Base-by-base conservation (phyloP, 1,284 basidiomycete species). In the Neotropicomus parvogracilis region DNA sequence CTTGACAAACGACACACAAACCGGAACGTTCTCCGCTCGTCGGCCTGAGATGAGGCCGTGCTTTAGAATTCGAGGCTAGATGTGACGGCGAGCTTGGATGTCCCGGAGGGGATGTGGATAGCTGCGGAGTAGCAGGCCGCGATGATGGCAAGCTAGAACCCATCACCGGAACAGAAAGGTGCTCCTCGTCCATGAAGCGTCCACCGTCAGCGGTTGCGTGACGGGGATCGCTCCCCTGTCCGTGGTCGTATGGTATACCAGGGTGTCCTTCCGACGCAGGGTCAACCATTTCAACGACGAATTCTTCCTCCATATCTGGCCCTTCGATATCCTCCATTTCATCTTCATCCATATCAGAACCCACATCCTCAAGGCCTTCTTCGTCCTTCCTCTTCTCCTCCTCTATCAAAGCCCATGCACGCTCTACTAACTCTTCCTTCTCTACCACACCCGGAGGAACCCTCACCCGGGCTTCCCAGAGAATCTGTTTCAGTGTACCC, bases 1-100 rank as follows among this genome's bases (percentile, higher is more conserved):
- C 91, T 63, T 93, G 90, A 63, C 91, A 95, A 14, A 94, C 80
- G 0, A 94, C 88, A 63, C 91, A 95, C 3, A 92, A 67, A 0
- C 91, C 91, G 12, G 75, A 77, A 17, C 85, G 76, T 50, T 91
- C 88, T 6, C 78, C 64, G 33, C 63, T 68, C 0, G 70, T 61
- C 7, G 68, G 60, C 64, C 70, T 41, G 59, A 67, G 48, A 65
- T 61, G 52, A 2, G 62, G 50, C 36, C 37, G 69, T 56, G 43
- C 64, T 62, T 37, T 69, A 48, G 64, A 52, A 28, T 68, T 66
- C 6, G 65, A 46, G 6, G 64, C 48, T 29, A 41, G 21, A 7
- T 68, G 54, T 8, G 63, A 57, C 1, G 59, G 50, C 6, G 57
- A 47, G 11, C 33, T 21, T 6, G 55, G 31, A 34, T 41, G 13